phyloP scores from a whole-genome alignment of 192 early-diverging fungal genomes.

The Coemansia sp. region DNA sequence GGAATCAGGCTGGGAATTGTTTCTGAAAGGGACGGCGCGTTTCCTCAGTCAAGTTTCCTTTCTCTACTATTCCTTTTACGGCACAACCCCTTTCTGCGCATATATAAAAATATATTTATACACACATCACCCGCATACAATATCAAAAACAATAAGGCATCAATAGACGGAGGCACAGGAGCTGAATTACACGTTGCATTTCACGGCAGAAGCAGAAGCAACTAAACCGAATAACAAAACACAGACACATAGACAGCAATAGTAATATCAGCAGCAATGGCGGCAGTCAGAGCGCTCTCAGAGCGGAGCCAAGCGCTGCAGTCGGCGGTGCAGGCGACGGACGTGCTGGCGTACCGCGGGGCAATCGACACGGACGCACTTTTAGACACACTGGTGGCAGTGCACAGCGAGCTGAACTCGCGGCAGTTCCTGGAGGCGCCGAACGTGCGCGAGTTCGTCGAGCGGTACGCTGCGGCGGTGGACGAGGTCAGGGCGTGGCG shows the following conservation, averaged over 20 bases:
- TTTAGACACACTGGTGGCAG: constrained; percentile 39
- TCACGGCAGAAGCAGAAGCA: no score
- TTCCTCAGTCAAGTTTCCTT: no score
- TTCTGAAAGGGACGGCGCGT: no score
- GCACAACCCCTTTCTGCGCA: no score
- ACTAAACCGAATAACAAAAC: background rate
- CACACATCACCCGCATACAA: background rate
- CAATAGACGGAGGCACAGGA: no score
- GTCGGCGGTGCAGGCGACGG: constrained; percentile 27
- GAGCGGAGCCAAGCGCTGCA: constrained; percentile 34
- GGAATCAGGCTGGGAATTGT: no score
- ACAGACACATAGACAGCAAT: background rate
- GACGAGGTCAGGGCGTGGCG: constrained; percentile 31
- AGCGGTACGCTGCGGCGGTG: constrained; percentile 32
- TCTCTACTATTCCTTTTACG: no score
- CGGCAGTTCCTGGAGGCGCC: constrained; percentile 31
- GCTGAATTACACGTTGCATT: no score
- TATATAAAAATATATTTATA: background rate
- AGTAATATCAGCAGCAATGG: no score
- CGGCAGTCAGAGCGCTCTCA: constrained; percentile 26
- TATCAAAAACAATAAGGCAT: no score
- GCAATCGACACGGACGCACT: constrained; percentile 42
- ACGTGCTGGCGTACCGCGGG: constrained; percentile 47
- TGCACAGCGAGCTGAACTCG: constrained; percentile 45
- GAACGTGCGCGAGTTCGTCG: constrained; percentile 45